These are phyloP conservation scores for Aspergillus hortae DNA, from an alignment of 2,329 filamentous ascomycete species.

Conservation along the genomic window DNA sequence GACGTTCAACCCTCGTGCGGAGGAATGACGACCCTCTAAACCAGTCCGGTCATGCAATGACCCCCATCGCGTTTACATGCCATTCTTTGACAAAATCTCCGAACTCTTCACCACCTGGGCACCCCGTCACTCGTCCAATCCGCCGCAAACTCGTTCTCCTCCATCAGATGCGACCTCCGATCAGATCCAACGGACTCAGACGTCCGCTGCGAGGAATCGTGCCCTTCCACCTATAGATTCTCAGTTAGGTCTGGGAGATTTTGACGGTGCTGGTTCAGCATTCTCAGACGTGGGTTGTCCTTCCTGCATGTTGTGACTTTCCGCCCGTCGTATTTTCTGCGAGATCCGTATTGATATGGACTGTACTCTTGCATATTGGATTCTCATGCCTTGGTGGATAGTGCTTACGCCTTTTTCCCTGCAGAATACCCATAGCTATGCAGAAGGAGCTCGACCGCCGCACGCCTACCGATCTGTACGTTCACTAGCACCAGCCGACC, in stretches of 20 bases:
- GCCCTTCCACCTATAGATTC: slow-evolving; percentile 11
- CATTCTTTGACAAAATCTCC: slow-evolving; percentile 16
- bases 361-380: neutral
- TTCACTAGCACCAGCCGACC: slow-evolving; percentile 11
- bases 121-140: slow-evolving; percentile 3
- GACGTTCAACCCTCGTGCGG: neutral
- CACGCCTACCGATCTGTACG: slow-evolving; percentile 15
- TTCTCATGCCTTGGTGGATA: neutral
- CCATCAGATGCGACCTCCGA: slow-evolving; percentile 23
- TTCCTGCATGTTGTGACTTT: neutral
- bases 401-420: slow-evolving; percentile 1
- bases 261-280: neutral
- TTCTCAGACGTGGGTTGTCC: neutral
- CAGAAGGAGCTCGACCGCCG: slow-evolving; percentile 11
- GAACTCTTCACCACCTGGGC: slow-evolving; percentile 8
- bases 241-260: slow-evolving; percentile 1
- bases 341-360: neutral
- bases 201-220: slow-evolving; percentile 19
- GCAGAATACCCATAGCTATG: slow-evolving; percentile 16
- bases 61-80: slow-evolving; percentile 17
- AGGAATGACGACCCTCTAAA: slow-evolving; percentile 4
- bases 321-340: neutral
- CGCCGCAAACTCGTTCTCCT: slow-evolving; percentile 5
- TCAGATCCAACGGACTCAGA: slow-evolving; percentile 17
- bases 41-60: slow-evolving; percentile 12